Base-by-base conservation (phyloP, 805 yeast genomes). In the Teunomyces stri region DNA sequence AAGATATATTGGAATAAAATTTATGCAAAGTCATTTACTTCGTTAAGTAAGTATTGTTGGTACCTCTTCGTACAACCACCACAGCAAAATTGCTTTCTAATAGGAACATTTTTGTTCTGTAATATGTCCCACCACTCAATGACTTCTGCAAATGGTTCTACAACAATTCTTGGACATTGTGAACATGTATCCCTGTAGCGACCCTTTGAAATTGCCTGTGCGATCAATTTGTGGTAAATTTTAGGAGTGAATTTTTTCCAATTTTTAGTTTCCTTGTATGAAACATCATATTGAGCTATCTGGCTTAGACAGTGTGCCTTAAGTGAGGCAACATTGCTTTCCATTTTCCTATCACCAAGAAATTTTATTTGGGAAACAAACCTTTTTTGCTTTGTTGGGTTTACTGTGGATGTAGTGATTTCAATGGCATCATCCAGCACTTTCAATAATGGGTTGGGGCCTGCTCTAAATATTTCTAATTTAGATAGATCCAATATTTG, bases 41-140 rank as follows among this genome's bases (percentile, higher is more conserved):
- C 49, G 22, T 39, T 16, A 22, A 18, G 9, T 15, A 35, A 21
- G 6, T 33, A 36, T 28, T 37, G 18, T 22, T 40, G 21, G 28
- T 52, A 72, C 35, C 49, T 57, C 31, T 46, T 39, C 6, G 61
- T 64, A 61, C 87, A 82, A 20, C 64, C 56, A 1, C 79, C 80
- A 49, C 78, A 69, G 52, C 87, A 82, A 52, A 82, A 82, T 49
- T 75, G 75, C 34, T 79, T 64, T 54, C 76, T 74, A 22, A 82
- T 68, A 0, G 88, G 87, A 3, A 81, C 62, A 30, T 69, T 59
- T 31, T 63, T 68, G 47, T 81, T 76, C 33, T 69, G 74, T 43
- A 76, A 68, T 41, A 81, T 69, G 54, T 82, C 83, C 87, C 88
- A 82, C 87, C 87, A 82, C 57, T 82, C 87, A 50, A 76, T 58